phyloP scores from a whole-genome alignment of 1,284 basidiomycete species.

The Heimioporus retisporus region DNA sequence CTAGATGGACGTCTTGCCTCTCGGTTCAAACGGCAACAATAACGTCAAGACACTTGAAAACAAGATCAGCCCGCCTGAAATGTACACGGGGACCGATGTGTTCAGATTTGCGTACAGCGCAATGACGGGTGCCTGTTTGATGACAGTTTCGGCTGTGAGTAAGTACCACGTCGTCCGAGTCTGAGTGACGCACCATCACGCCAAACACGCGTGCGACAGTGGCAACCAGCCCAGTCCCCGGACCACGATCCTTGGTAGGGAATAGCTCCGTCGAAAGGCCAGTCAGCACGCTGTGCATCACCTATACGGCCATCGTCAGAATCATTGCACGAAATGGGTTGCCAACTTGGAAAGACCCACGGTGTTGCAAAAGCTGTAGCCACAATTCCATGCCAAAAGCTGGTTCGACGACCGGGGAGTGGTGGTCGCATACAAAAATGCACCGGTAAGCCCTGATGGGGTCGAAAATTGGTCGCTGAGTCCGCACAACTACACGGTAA shows the following conservation, averaged over 20 bases:
- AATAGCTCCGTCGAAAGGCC: slow-evolving; percentile 76
- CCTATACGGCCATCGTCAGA: slow-evolving; percentile 40
- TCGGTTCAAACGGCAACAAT: slow-evolving; percentile 79
- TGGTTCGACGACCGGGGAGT: slow-evolving; percentile 70
- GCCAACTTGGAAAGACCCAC: slow-evolving; percentile 32
- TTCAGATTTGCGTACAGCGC: slow-evolving; percentile 75
- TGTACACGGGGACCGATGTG: slow-evolving; percentile 80
- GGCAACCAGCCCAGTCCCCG: slow-evolving; percentile 75
- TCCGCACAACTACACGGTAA: slow-evolving; percentile 1
- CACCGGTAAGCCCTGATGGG: slow-evolving; percentile 69
- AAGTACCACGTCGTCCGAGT: background rate
- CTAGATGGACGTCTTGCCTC: slow-evolving; percentile 41
- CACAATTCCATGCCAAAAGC: slow-evolving; percentile 81
- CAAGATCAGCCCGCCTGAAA: slow-evolving; percentile 79
- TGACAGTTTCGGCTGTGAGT: no score
- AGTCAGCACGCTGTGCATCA: slow-evolving; percentile 82
- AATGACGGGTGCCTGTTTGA: slow-evolving; percentile 72
- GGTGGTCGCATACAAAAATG: slow-evolving; percentile 76
- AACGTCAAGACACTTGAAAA: slow-evolving; percentile 50
- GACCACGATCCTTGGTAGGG: slow-evolving; percentile 77
- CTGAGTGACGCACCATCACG: slow-evolving; percentile 57
- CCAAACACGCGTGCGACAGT: slow-evolving; percentile 73
- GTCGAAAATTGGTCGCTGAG: no score
- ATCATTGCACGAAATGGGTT: no score
- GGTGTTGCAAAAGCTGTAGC: slow-evolving; percentile 71